phyloP scores from a whole-genome alignment of 345 rosid species.

The Microcos paniculata region DNA sequence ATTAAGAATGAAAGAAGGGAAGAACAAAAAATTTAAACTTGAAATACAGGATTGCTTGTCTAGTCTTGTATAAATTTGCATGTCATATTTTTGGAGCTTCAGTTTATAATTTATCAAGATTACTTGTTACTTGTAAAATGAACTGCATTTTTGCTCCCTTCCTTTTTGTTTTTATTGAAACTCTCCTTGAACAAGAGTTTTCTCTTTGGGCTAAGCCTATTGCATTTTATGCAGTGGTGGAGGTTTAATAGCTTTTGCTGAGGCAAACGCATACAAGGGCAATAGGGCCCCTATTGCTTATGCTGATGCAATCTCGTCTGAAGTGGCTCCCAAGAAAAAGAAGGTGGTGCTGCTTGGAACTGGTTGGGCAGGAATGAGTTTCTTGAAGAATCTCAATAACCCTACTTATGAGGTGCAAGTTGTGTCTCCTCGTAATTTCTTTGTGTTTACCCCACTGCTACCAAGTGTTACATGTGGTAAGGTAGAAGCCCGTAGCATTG shows the following conservation, averaged over 20 bases:
- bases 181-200: neutral
- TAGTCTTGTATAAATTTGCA: neutral
- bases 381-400: conserved; percentile 67
- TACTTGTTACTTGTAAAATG: neutral
- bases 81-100: neutral
- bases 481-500: conserved; percentile 94
- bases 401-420: conserved; percentile 81
- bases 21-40: neutral
- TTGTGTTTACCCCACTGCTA: conserved; percentile 96
- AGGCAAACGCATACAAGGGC: conserved; percentile 43
- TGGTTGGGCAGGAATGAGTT: conserved; percentile 98
- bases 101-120: neutral
- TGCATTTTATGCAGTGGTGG: conserved; percentile 63
- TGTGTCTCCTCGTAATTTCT: conserved; percentile 94
- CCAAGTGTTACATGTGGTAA: conserved; percentile 98
- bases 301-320: conserved; percentile 60
- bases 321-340: conserved; percentile 60
- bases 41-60: neutral
- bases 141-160: neutral
- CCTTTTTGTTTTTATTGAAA: neutral
- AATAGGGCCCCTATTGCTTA: conserved; percentile 72
- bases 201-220: neutral
- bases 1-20: neutral
- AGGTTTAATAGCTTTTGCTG: conserved; percentile 73
- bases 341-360: conserved; percentile 95